A percentile compares a stretch with the other conserved stretches of the same genome.
phyloP scores from a whole-genome alignment of 257 asterid species.

The Capsicum baccatum region DNA sequence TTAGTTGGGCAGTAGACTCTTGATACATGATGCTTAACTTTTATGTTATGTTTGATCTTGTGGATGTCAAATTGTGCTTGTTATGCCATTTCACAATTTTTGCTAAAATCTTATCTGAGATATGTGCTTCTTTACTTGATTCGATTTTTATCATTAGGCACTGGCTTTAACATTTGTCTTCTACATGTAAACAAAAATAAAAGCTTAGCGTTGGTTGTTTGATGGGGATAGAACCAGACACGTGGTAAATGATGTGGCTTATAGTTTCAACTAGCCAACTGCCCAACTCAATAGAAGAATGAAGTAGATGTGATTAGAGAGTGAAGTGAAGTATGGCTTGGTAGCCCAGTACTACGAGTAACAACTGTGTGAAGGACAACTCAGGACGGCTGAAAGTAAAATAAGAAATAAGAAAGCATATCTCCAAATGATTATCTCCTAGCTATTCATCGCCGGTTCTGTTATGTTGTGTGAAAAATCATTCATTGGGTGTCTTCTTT shows the following conservation, averaged over 20 bases:
- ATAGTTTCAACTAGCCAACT: neutral
- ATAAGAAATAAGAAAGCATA: neutral
- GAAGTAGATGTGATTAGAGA: neutral
- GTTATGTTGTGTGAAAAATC: neutral
- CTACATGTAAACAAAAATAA: neutral
- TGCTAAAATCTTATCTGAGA: neutral
- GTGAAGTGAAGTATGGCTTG: neutral
- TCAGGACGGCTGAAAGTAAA: neutral
- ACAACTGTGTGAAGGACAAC: neutral
- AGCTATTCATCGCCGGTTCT: neutral
- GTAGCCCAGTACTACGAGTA: neutral
- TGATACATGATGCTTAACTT: neutral
- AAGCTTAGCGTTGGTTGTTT: slow-evolving; percentile 7
- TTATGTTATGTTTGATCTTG: neutral
- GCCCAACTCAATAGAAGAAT: neutral
- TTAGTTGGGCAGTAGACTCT: neutral
- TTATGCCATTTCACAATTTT: neutral
- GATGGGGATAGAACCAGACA: neutral
- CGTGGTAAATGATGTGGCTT: neutral
- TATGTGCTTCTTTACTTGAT: neutral
- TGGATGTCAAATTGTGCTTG: neutral
- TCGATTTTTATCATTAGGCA: neutral
- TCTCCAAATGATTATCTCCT: neutral
- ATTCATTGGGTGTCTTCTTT: neutral
- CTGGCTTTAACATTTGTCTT: neutral